These are phyloP conservation scores for Yamadazyma olivae DNA, from an alignment of 805 yeast genomes.

Conservation along the genomic window DNA sequence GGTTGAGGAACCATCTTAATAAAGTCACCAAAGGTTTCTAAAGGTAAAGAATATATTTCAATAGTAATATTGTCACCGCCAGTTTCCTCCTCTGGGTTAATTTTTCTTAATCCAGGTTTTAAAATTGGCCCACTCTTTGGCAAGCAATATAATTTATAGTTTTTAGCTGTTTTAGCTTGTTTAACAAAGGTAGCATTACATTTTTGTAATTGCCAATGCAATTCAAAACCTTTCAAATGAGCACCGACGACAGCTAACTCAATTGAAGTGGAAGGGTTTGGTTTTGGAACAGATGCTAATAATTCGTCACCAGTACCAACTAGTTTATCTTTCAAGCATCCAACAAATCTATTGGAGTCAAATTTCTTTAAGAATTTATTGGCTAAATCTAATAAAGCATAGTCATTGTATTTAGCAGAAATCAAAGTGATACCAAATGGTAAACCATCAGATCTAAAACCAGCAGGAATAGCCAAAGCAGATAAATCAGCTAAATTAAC, in stretches of 20 bases:
- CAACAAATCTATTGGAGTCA: constrained; percentile 52
- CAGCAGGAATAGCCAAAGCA: constrained; percentile 89
- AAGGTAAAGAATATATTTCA: constrained; percentile 84
- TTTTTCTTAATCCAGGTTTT: constrained; percentile 88
- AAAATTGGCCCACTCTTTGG: constrained; percentile 78
- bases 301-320: constrained; percentile 45
- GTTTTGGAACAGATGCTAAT: constrained; percentile 42
- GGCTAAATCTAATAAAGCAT: constrained; percentile 84
- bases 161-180: constrained; percentile 64
- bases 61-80: constrained; percentile 62
- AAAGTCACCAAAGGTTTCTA: constrained; percentile 74
- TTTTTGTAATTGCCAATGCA: constrained; percentile 91
- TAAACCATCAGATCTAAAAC: constrained; percentile 77
- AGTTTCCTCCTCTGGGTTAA: constrained; percentile 24
- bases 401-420: constrained; percentile 81
- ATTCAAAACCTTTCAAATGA: constrained; percentile 81
- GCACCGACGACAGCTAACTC: constrained; percentile 96
- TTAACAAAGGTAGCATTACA: constrained; percentile 71
- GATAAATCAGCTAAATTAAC: constrained; percentile 92
- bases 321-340: constrained; percentile 39
- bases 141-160: constrained; percentile 77
- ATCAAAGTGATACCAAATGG: constrained; percentile 90
- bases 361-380: constrained; percentile 58
- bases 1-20: constrained; percentile 91
- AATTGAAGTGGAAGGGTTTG: constrained; percentile 41